Conservation (phyloP, 768 basidiomycete species). For the Tulasnella sp. region DNA sequence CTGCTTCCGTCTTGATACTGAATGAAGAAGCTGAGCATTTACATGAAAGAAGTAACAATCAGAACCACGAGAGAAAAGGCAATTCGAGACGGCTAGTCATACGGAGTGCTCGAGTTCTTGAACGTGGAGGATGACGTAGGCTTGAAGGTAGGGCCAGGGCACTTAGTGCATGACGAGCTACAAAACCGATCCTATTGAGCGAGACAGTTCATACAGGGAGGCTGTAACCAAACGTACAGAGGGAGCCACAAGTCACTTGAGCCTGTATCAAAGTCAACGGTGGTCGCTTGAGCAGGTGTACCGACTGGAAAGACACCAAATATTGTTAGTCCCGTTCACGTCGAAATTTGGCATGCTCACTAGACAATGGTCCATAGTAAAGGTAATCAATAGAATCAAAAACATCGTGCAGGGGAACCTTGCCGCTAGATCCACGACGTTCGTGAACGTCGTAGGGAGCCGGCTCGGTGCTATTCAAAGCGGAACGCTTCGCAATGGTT, state of each 20-base stretch:
- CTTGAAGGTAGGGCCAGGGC: background rate
- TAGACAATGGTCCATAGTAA: background rate
- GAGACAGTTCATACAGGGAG: too few species aligned
- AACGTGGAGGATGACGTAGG: background rate
- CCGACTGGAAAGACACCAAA: background rate
- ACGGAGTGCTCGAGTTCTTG: background rate
- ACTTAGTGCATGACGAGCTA: background rate
- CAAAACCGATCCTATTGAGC: background rate
- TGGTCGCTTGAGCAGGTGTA: background rate
- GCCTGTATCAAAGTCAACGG: slow-evolving; percentile 16
- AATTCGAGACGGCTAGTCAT: too few species aligned
- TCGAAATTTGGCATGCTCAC: background rate
- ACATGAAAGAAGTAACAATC: too few species aligned
- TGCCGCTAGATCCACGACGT: background rate
- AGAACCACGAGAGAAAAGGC: too few species aligned
- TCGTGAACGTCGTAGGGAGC: background rate
- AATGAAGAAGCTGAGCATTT: background rate
- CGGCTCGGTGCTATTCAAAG: background rate
- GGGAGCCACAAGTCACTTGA: slow-evolving; percentile 4
- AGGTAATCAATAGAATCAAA: background rate
- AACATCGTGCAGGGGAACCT: background rate
- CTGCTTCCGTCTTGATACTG: background rate
- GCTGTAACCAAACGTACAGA: background rate
- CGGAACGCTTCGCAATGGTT: background rate
- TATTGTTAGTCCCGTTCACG: background rate